Conservation (phyloP, 164 flowering plant species). For the Chimonanthus praecox region DNA sequence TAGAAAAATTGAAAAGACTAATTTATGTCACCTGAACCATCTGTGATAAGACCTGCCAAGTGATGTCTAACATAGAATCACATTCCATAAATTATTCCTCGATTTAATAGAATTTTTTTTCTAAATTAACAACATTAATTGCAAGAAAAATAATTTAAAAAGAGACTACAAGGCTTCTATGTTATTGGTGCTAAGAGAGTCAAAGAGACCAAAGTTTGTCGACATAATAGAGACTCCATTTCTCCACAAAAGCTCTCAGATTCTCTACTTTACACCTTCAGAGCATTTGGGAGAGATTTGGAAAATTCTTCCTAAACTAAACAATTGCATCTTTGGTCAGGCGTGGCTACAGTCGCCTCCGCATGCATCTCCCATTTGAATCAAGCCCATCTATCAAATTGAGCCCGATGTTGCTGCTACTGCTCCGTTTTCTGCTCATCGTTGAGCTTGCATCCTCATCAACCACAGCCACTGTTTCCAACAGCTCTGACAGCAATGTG, state of each 20-base stretch:
- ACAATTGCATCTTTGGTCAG: neutral
- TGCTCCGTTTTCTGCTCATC: constrained; percentile 50
- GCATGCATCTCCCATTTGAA: constrained; percentile 47
- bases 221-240: too few species aligned
- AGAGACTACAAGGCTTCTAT: too few species aligned
- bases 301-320: neutral
- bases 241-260: neutral
- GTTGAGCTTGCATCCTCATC: constrained; percentile 34
- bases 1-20: neutral
- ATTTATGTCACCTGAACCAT: neutral
- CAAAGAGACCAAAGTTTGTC: neutral
- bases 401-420: constrained; percentile 47
- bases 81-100: too few species aligned
- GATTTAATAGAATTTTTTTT: too few species aligned
- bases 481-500: constrained; percentile 54
- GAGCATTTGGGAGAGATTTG: neutral
- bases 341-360: constrained; percentile 45
- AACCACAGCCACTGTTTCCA: constrained; percentile 57
- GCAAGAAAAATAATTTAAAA: too few species aligned
- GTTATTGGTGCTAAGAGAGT: neutral
- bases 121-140: too few species aligned
- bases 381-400: constrained; percentile 37
- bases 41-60: neutral
- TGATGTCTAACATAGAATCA: neutral
- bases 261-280: neutral